Evolutionary conservation across 495 filamentous ascomycete species (phyloP).

Genomic region (Penicillium canariense): DNA sequence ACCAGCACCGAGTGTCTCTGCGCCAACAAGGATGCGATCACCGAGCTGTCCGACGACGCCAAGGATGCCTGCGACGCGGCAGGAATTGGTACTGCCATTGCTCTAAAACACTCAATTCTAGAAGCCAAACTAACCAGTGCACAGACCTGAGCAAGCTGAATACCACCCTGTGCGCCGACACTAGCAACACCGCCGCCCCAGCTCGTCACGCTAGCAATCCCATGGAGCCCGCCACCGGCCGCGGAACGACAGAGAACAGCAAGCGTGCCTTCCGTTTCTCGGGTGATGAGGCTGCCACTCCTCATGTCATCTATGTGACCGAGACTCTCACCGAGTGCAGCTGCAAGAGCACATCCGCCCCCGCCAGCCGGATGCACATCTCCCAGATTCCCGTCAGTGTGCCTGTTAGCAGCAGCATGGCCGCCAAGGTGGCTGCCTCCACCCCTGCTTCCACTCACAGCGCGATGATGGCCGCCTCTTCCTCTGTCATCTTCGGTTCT

Average conservation of each 20-base stretch:
- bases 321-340: slow-evolving; percentile 25
- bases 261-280: slow-evolving; percentile 22
- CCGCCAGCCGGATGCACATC: slow-evolving; percentile 8
- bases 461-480: slow-evolving; percentile 13
- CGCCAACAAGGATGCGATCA: slow-evolving; percentile 18
- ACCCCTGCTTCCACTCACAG: slow-evolving; percentile 13
- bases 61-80: slow-evolving; percentile 6
- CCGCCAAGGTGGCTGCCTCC: slow-evolving; percentile 7
- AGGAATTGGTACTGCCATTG: slow-evolving; percentile 15
- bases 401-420: slow-evolving; percentile 20
- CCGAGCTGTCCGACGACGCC: slow-evolving; percentile 1
- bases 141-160: slow-evolving; percentile 11
- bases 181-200: slow-evolving; percentile 1
- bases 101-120: background rate
- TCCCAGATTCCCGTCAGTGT: slow-evolving; percentile 29
- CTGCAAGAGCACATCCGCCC: slow-evolving; percentile 17
- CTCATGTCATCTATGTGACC: slow-evolving; percentile 24
- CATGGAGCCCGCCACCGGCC: slow-evolving; percentile 19
- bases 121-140: background rate
- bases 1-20: slow-evolving; percentile 20
- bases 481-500: slow-evolving; percentile 17
- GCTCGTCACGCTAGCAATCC: slow-evolving; percentile 25
- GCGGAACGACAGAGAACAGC: slow-evolving; percentile 1
- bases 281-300: background rate
- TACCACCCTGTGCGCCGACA: slow-evolving; percentile 9